Evolutionary conservation across 495 filamentous ascomycete genomes (phyloP), one percentile per base, ranked within the genome.

Genomic region (Penicillium paradoxum): DNA sequence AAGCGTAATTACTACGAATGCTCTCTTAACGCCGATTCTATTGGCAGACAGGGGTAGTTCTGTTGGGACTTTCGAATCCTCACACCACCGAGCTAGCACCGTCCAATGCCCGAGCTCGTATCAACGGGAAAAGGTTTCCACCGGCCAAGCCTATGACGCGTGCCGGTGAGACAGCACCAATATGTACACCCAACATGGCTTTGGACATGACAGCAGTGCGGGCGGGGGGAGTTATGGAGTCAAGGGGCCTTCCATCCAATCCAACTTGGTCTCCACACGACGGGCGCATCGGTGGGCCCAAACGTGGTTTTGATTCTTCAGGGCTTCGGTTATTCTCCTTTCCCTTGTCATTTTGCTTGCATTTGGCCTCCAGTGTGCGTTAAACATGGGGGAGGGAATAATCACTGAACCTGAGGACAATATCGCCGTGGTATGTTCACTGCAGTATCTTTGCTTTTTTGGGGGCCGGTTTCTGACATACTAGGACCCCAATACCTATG

Each of bases 401-500:
- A 25, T 8, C 8, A 11, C 24, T 27, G 41, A 44, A 13, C 41
- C 41, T 1, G 41, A 44, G 14, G 41, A 44, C 11, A 5, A 29
- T 29, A 44, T 44, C 15, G 24, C 33, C 6, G 43, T 30, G 43
- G 25, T 45, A 45, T 33, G 17, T 4, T 14, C 3, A 8, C 21
- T 33, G 15, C 10, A 10, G 2, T 19, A 1, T 44, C 7, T 19
- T 32, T 30, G 8, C 14, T 43, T 6, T 11, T 27, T 15, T 45
- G 6, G 30, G 11, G 3, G 15, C 15, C 10, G 2, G 11, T 9
- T 6, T 47, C 21, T 33, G 14, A 47, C 21, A 10, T 22, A 27
- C 13, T 25, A 55, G 53, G 53, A 55, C 11, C 45, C 53, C 17
- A 22, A 38, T 17, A 17, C 37, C 24, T 25, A 55, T 44, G 0